phyloP scores from a whole-genome alignment of 2,329 filamentous ascomycete species.

The Ceratocystis huliohia region DNA sequence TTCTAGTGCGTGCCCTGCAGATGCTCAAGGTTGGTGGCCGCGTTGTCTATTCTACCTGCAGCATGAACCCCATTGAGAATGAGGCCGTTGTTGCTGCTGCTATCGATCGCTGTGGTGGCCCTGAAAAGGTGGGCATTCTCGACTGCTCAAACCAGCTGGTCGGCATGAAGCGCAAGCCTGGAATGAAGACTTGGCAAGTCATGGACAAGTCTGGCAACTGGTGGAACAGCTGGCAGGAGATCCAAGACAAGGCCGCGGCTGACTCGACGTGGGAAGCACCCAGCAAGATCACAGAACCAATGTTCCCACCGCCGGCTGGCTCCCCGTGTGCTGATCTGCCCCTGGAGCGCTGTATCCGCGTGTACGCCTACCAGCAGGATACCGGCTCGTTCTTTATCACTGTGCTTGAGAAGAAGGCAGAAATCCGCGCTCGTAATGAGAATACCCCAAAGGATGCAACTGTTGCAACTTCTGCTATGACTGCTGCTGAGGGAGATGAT shows the following conservation, averaged over 20 bases:
- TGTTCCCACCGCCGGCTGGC: conserved; percentile 59
- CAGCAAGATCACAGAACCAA: conserved; percentile 59
- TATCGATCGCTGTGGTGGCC: conserved; percentile 78
- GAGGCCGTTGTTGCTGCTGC: conserved; percentile 82
- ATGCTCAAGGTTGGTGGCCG: conserved; percentile 91
- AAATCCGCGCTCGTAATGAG: conserved; percentile 68
- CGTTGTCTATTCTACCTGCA: conserved; percentile 96
- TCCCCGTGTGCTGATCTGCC: conserved; percentile 52
- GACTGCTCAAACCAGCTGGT: conserved; percentile 71
- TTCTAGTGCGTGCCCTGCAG: conserved; percentile 81
- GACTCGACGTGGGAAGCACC: conserved; percentile 43
- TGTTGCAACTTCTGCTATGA: not conserved
- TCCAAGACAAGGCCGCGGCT: conserved; percentile 55
- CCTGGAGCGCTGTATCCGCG: conserved; percentile 78
- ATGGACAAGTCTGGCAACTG: conserved; percentile 75
- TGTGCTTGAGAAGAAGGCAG: conserved; percentile 79
- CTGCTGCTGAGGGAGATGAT: conserved; percentile 23
- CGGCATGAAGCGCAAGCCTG: conserved; percentile 60
- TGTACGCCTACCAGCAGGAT: conserved; percentile 91
- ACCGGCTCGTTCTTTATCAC: conserved; percentile 97
- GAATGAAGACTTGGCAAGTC: conserved; percentile 73
- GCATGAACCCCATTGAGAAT: conserved; percentile 96
- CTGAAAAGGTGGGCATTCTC: conserved; percentile 66
- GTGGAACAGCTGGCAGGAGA: conserved; percentile 71
- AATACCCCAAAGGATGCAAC: conserved; percentile 28